These are phyloP conservation scores for Metschnikowia colocasiae DNA, from an alignment of 805 yeast genomes.

Conservation along the genomic window DNA sequence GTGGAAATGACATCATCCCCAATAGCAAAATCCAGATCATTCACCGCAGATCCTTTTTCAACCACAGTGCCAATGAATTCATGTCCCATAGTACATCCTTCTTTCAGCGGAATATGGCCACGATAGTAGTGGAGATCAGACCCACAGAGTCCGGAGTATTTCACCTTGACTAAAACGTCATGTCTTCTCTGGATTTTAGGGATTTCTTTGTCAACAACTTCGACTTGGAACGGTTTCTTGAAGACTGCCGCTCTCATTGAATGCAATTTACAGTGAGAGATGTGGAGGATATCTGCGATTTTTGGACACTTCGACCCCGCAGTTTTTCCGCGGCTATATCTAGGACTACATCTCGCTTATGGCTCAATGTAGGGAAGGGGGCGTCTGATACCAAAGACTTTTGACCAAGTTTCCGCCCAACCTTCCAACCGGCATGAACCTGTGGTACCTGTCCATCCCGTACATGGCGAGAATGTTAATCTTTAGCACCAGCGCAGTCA, in stretches of 20 bases:
- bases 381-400: background rate
- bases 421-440: background rate
- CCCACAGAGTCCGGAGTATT: slow-evolving; percentile 51
- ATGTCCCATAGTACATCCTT: slow-evolving; percentile 48
- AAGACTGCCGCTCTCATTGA: slow-evolving; percentile 50
- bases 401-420: background rate
- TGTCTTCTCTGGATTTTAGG: slow-evolving; percentile 36
- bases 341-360: background rate
- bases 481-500: slow-evolving; percentile 15
- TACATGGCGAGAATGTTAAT: slow-evolving; percentile 10
- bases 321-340: slow-evolving; percentile 2
- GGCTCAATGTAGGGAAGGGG: slow-evolving; percentile 1
- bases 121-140: slow-evolving; percentile 53
- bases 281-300: background rate
- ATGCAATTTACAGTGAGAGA: background rate
- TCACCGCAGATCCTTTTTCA: slow-evolving; percentile 32
- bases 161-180: slow-evolving; percentile 48
- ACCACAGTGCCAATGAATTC: slow-evolving; percentile 46
- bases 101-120: slow-evolving; percentile 42
- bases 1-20: slow-evolving; percentile 45
- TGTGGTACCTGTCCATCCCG: background rate
- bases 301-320: slow-evolving; percentile 2
- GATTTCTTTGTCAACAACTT: slow-evolving; percentile 35
- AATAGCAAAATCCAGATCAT: slow-evolving; percentile 27
- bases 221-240: slow-evolving; percentile 40